Base-by-base conservation (phyloP, 148 eudicot species). In the Nyssa sinensis region DNA sequence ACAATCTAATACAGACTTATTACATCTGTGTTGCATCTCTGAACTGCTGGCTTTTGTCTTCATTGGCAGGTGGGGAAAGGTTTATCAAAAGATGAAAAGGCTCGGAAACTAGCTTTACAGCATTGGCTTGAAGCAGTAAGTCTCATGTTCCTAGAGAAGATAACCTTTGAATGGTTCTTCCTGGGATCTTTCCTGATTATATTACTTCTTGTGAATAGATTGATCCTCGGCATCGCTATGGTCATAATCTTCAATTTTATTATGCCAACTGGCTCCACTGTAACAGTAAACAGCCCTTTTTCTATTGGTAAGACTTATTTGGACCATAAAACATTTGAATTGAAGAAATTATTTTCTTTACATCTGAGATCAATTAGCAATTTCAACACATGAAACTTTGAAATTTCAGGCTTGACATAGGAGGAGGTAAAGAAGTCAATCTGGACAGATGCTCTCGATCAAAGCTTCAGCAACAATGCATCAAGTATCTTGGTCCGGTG, bases 201-300 rank as follows among this genome's bases (percentile, higher is more conserved):
- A 5, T 13, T 69, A 35, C 44, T 44, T 13, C 35, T 67, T 75
- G 10, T 72, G 25, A 58, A 74, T 75, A 93, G 98, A 89, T 93
- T 84, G 98, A 93, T 81, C 96, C 96, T 59, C 86, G 98, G 21
- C 98, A 93, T 80, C 90, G 98, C 44, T 93, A 93, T 79, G 98
- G 98, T 57, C 98, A 93, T 63, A 93, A 93, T 80, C 85, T 93
- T 63, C 98, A 93, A 25, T 91, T 86, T 71, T 93, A 91, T 77
- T 93, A 93, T 53, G 81, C 59, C 58, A 83, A 82, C 44, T 93
- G 98, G 98, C 94, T 93, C 72, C 89, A 86, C 10, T 86, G 93
- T 68, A 81, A 89, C 61, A 91, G 98, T 62, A 85, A 64, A 74
- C 93, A 93, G 53, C 98, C 98, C 4, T 93, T 93, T 80, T 93